Percentiles rank a stretch among this genome's conserved stretches.
Evolutionary conservation across 2,329 filamentous ascomycete species (phyloP).

Genomic region (Beauveria sp.): DNA sequence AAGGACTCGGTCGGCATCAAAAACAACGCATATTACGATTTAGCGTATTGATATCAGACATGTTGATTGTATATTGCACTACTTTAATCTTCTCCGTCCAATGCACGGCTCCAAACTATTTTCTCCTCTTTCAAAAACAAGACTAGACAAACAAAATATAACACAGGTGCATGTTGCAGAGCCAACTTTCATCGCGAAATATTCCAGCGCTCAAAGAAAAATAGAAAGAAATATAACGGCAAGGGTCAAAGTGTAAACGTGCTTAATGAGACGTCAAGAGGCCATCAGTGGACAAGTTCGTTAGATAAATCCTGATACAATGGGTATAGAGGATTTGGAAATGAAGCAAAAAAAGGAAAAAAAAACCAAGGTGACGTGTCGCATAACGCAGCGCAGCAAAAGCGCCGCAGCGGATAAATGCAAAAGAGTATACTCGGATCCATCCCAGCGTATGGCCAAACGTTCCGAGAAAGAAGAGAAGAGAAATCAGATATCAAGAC

Average conservation of each 20-base stretch:
- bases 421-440: neutral
- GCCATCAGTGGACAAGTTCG: neutral
- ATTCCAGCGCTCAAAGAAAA: neutral
- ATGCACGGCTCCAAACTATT: neutral
- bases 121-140: neutral
- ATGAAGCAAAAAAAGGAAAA: conserved; percentile 6
- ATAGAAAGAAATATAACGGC: neutral
- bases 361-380: neutral
- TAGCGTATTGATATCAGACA: neutral
- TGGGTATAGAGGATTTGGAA: conserved; percentile 7
- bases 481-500: neutral
- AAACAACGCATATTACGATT: neutral
- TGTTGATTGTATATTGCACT: neutral
- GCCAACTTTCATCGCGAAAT: neutral
- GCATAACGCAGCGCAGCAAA: neutral
- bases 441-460: neutral
- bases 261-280: conserved; percentile 2
- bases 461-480: neutral
- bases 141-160: neutral
- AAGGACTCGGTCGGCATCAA: neutral
- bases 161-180: neutral
- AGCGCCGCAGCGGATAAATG: conserved; percentile 2
- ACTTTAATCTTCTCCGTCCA: neutral
- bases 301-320: conserved; percentile 4
- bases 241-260: neutral